Evolutionary conservation across 2,329 filamentous ascomycete species (phyloP).

Genomic region (Escovopsis sp.): DNA sequence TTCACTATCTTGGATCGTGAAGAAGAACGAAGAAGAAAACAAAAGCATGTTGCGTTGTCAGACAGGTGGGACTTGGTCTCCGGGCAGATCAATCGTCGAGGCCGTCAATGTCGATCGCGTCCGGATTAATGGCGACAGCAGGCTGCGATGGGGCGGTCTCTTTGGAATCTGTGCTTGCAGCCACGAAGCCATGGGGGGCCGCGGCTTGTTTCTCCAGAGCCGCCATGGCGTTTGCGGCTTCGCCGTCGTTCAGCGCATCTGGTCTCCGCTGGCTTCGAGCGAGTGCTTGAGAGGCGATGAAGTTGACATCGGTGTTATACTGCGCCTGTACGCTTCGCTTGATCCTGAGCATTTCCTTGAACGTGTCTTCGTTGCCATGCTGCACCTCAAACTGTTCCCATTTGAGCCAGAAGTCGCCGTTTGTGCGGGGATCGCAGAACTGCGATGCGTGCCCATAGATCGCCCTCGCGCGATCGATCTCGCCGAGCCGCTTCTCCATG

Average conservation of each 20-base stretch:
- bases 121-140: slow-evolving; percentile 53
- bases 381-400: slow-evolving; percentile 97
- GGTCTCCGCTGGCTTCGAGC: slow-evolving; percentile 61
- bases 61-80: not conserved
- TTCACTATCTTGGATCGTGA: not conserved
- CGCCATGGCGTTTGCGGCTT: slow-evolving; percentile 70
- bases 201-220: slow-evolving; percentile 77
- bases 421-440: slow-evolving; percentile 89
- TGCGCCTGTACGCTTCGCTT: slow-evolving; percentile 95
- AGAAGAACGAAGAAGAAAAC: not conserved
- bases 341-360: slow-evolving; percentile 97
- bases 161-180: slow-evolving; percentile 62
- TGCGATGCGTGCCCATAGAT: slow-evolving; percentile 96
- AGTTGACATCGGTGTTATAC: slow-evolving; percentile 98
- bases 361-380: slow-evolving; percentile 97
- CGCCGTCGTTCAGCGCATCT: slow-evolving; percentile 26
- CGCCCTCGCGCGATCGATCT: slow-evolving; percentile 86
- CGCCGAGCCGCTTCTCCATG: slow-evolving; percentile 81
- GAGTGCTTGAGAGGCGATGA: slow-evolving; percentile 90
- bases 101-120: slow-evolving; percentile 69
- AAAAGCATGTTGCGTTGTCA: not conserved
- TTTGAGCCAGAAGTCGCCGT: slow-evolving; percentile 82
- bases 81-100: slow-evolving; percentile 44
- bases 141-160: slow-evolving; percentile 28
- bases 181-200: slow-evolving; percentile 81